These are phyloP conservation scores for Trametes meyenii DNA, from an alignment of 768 basidiomycete genomes.

Conservation along the genomic window DNA sequence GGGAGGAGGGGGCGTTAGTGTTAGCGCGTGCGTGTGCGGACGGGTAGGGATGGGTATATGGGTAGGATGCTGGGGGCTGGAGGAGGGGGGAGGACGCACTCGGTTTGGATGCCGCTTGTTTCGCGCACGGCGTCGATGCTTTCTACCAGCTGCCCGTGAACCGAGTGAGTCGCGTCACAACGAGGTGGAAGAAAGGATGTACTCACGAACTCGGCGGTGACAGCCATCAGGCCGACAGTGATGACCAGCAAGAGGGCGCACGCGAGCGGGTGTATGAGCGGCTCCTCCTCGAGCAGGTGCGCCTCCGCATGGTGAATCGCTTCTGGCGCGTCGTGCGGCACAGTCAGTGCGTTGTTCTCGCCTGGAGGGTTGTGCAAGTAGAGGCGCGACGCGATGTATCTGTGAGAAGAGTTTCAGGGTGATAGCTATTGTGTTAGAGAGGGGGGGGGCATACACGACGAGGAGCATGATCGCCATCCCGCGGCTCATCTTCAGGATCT, in stretches of 20 bases:
- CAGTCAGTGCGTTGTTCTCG: slow-evolving; percentile 47
- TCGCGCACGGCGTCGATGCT: slow-evolving; percentile 59
- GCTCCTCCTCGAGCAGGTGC: slow-evolving; percentile 49
- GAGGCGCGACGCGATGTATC: slow-evolving; percentile 68
- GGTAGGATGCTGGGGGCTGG: neutral
- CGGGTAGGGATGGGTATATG: too few species aligned
- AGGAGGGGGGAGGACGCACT: slow-evolving; percentile 41
- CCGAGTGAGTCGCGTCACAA: neutral
- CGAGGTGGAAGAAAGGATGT: neutral
- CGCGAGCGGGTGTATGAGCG: slow-evolving; percentile 65
- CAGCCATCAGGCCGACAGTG: slow-evolving; percentile 63
- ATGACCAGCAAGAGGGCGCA: slow-evolving; percentile 54
- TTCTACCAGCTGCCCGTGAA: slow-evolving; percentile 54
- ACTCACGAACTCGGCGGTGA: slow-evolving; percentile 72
- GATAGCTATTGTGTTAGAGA: neutral
- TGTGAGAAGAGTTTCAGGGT: slow-evolving; percentile 24
- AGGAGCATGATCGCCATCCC: slow-evolving; percentile 68
- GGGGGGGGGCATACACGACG: slow-evolving; percentile 47
- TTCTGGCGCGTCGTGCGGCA: slow-evolving; percentile 44
- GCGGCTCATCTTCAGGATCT: slow-evolving; percentile 63
- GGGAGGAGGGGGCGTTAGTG: neutral
- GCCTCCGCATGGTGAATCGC: slow-evolving; percentile 36
- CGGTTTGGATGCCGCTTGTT: slow-evolving; percentile 46
- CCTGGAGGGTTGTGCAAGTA: slow-evolving; percentile 76
- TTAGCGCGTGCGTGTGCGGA: too few species aligned